Percentiles rank a stretch among this genome's conserved stretches.
phyloP scores from a whole-genome alignment of 2,329 filamentous ascomycete species.

The Cytospora schulzeri region DNA sequence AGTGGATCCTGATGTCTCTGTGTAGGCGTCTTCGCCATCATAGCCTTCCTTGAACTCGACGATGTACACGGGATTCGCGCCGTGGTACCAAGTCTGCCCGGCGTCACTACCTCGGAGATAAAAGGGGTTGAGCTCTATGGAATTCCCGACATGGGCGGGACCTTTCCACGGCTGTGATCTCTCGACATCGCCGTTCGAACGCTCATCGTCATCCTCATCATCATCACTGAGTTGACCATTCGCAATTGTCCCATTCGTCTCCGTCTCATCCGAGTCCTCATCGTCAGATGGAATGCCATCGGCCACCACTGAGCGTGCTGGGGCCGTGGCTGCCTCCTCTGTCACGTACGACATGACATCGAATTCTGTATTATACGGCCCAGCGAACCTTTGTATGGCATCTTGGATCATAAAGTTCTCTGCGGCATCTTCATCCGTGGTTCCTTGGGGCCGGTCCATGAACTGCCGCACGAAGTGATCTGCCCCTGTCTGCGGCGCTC shows the following conservation, averaged over 20 bases:
- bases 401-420: not conserved
- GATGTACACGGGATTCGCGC: not conserved
- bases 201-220: not conserved
- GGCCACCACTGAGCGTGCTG: not conserved
- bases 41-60: not conserved
- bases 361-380: not conserved
- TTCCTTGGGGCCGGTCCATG: not conserved
- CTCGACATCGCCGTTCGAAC: not conserved
- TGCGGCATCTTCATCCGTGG: not conserved
- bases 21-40: not conserved
- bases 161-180: conserved; percentile 1
- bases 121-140: not conserved
- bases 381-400: not conserved
- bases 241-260: not conserved
- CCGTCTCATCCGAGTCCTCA: not conserved
- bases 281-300: not conserved
- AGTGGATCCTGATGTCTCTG: not conserved
- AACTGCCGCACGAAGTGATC: not conserved
- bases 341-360: not conserved
- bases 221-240: too few species aligned
- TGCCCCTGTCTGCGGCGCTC: not conserved
- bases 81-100: not conserved
- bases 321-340: not conserved
- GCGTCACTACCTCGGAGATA: not conserved
- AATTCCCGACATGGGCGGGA: not conserved